These are phyloP conservation scores for Hypocreales sp. DNA, from an alignment of 2,329 filamentous ascomycete species.

Conservation along the genomic window DNA sequence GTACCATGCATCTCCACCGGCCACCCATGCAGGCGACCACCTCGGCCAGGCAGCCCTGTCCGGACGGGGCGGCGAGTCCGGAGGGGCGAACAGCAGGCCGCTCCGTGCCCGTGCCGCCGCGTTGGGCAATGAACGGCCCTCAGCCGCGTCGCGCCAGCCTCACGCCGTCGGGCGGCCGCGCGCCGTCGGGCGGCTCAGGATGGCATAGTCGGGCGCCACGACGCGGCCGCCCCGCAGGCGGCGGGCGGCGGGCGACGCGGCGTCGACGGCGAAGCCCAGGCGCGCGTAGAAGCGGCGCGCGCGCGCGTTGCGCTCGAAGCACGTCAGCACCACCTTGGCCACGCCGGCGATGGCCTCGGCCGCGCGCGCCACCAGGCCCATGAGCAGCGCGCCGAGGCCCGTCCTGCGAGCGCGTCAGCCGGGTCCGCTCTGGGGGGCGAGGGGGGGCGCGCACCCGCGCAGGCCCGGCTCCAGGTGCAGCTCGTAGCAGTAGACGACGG, in stretches of 20 bases:
- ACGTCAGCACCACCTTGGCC: slow-evolving; percentile 59
- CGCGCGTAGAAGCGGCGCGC: slow-evolving; percentile 46
- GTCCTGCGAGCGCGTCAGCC: too few relatives aligned
- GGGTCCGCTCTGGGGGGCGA: too few relatives aligned
- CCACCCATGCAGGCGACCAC: too few relatives aligned
- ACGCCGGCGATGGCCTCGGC: slow-evolving; percentile 38
- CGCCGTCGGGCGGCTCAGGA: slow-evolving; percentile 44
- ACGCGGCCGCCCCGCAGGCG: slow-evolving; percentile 37
- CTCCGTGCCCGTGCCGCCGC: too few relatives aligned
- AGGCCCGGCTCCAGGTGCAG: slow-evolving; percentile 48
- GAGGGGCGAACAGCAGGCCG: too few relatives aligned
- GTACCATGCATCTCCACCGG: too few relatives aligned
- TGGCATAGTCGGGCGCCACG: slow-evolving; percentile 41
- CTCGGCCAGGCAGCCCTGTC: too few relatives aligned
- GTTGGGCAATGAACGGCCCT: too few relatives aligned
- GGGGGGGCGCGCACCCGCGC: slow-evolving; percentile 29
- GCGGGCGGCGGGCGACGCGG: slow-evolving; percentile 36
- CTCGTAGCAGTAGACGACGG: slow-evolving; percentile 67
- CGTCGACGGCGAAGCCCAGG: slow-evolving; percentile 40
- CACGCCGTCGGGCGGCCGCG: too few relatives aligned
- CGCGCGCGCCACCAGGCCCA: slow-evolving; percentile 37
- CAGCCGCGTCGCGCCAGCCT: too few relatives aligned
- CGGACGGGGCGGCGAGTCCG: too few relatives aligned
- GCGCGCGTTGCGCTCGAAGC: slow-evolving; percentile 45
- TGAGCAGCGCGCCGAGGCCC: slow-evolving; percentile 45